phyloP scores from a whole-genome alignment of 176 grass and related monocot species.

The Microstegium vimineum region DNA sequence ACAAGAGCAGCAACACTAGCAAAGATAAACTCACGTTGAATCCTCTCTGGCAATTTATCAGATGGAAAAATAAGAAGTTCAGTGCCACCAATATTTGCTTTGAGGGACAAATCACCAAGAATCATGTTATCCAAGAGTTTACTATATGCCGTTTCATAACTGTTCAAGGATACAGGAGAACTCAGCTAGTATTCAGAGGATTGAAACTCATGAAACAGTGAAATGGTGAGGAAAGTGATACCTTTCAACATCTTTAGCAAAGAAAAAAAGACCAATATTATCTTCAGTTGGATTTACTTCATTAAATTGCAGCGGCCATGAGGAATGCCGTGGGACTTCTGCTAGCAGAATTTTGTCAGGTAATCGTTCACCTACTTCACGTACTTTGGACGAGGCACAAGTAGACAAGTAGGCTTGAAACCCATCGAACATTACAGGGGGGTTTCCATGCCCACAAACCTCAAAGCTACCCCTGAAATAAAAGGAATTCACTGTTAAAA shows the following conservation, averaged over 20 bases:
- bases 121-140: constrained; percentile 73
- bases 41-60: constrained; percentile 65
- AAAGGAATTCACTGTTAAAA: constrained; percentile 34
- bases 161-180: constrained; percentile 28
- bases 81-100: constrained; percentile 49
- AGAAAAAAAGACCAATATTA: constrained; percentile 91
- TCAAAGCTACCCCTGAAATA: constrained; percentile 81
- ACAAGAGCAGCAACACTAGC: constrained; percentile 6
- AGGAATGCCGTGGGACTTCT: constrained; percentile 54
- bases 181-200: constrained; percentile 23
- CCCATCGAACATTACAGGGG: constrained; percentile 54
- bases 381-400: constrained; percentile 59
- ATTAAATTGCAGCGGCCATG: constrained; percentile 79
- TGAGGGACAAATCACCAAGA: constrained; percentile 69
- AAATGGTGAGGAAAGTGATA: constrained; percentile 30
- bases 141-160: constrained; percentile 68
- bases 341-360: constrained; percentile 65
- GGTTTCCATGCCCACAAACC: constrained; percentile 54
- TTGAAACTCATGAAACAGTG: background rate
- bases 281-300: constrained; percentile 59
- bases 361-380: constrained; percentile 58
- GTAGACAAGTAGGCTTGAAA: constrained; percentile 93
- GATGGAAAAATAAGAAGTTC: constrained; percentile 96
- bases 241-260: constrained; percentile 93
- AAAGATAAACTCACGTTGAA: constrained; percentile 64